Evolutionary conservation across 495 filamentous ascomycete genomes (phyloP).

Genomic region (Tricharina praecox): DNA sequence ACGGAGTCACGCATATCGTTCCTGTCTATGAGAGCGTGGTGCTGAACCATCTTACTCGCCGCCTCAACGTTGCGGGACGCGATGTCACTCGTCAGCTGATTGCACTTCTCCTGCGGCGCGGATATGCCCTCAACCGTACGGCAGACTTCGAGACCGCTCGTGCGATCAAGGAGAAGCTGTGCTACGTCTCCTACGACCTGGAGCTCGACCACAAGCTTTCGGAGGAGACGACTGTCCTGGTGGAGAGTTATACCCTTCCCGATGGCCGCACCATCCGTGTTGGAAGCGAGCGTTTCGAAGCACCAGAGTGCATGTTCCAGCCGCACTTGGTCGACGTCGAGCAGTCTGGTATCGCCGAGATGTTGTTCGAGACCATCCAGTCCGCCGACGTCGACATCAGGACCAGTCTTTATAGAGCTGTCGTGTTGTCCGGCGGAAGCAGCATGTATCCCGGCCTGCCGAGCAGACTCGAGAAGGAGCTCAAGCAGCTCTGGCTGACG

Average conservation of each 20-base stretch:
- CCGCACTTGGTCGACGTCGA: conserved; percentile 96
- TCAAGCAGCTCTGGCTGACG: conserved; percentile 97
- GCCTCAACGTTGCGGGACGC: conserved; percentile 87
- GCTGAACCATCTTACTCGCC: conserved; percentile 84
- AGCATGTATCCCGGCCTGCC: conserved; percentile 98
- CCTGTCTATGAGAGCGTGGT: conserved; percentile 96
- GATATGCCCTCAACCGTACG: conserved; percentile 93
- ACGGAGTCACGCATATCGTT: conserved; percentile 96
- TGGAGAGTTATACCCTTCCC: conserved; percentile 92
- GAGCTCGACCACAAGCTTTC: conserved; percentile 88
- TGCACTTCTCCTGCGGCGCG: conserved; percentile 78
- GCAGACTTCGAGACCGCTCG: conserved; percentile 98
- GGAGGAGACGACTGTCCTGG: conserved; percentile 93
- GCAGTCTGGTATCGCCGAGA: conserved; percentile 87
- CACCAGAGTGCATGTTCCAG: conserved; percentile 96
- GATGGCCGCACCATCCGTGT: conserved; percentile 92
- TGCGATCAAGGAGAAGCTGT: conserved; percentile 99
- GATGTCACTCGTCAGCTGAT: conserved; percentile 97
- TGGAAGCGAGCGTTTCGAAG: conserved; percentile 92
- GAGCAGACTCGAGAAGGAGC: conserved; percentile 86
- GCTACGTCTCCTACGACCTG: conserved; percentile 97
- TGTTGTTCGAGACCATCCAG: conserved; percentile 97
- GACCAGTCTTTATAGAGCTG: conserved; percentile 82
- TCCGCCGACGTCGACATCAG: conserved; percentile 87
- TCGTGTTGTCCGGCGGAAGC: conserved; percentile 88